Evolutionary conservation across 768 basidiomycete species (phyloP).

Genomic region (Imleria badia): DNA sequence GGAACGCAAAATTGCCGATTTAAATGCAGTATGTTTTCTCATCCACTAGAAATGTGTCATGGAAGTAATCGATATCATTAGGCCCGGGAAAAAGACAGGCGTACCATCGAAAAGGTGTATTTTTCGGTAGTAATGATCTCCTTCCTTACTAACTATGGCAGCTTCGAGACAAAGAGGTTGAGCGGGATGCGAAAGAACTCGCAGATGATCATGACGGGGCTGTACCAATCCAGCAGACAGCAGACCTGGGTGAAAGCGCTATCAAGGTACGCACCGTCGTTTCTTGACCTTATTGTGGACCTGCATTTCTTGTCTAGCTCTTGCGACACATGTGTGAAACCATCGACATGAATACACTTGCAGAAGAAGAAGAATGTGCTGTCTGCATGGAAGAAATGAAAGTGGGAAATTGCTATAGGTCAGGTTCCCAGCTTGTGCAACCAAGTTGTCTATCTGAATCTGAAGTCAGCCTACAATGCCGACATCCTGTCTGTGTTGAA

Average conservation of each 20-base stretch:
- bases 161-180: conserved; percentile 17
- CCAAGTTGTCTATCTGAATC: neutral
- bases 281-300: neutral
- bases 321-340: conserved; percentile 16
- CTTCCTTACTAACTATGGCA: neutral
- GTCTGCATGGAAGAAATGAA: conserved; percentile 20
- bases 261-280: conserved; percentile 3
- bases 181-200: conserved; percentile 16
- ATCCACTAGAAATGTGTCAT: neutral
- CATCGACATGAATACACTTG: conserved; percentile 23
- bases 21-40: conserved; percentile 5
- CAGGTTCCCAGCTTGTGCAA: neutral
- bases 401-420: conserved; percentile 21
- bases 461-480: conserved; percentile 11
- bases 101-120: conserved; percentile 15
- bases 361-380: conserved; percentile 20
- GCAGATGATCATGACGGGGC: neutral
- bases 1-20: conserved; percentile 1
- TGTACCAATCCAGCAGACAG: neutral
- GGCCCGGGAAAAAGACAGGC: conserved; percentile 14
- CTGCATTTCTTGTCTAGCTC: conserved; percentile 6
- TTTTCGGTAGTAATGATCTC: neutral
- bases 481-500: conserved; percentile 15
- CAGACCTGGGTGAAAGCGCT: conserved; percentile 10
- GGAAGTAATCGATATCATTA: neutral